phyloP scores from a whole-genome alignment of 257 asterid genomes.

The Solanum appendiculatum region DNA sequence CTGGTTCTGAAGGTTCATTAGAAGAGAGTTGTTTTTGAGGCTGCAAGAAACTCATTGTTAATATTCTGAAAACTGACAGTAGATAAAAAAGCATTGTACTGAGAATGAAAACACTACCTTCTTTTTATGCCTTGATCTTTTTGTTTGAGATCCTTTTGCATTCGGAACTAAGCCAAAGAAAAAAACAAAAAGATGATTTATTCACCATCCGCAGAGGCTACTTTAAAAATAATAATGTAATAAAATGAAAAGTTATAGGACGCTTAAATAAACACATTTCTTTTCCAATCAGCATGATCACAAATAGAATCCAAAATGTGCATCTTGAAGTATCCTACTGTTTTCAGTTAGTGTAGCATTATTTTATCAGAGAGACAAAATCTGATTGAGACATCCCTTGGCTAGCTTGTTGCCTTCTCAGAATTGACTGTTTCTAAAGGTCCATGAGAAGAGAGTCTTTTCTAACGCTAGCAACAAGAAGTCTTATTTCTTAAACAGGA shows the following conservation, averaged over 20 bases:
- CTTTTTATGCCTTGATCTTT: constrained; percentile 47
- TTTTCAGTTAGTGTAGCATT: constrained; percentile 16
- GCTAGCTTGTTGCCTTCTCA: constrained; percentile 27
- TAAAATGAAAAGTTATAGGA: not conserved
- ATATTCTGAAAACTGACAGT: constrained; percentile 5
- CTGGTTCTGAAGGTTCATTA: constrained; percentile 32
- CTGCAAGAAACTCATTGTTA: constrained; percentile 25
- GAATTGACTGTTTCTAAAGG: constrained; percentile 22
- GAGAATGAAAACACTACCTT: constrained; percentile 42
- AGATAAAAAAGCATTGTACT: not conserved
- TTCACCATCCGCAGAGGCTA: not conserved
- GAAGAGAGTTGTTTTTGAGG: constrained; percentile 47
- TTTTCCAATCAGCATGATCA: not conserved
- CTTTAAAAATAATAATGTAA: not conserved
- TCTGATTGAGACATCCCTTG: constrained; percentile 37
- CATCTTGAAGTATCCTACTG: constrained; percentile 3
- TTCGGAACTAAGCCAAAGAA: constrained; percentile 38
- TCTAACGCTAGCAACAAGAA: constrained; percentile 24
- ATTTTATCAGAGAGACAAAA: constrained; percentile 29
- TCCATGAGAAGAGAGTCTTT: constrained; percentile 37
- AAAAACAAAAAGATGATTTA: not conserved
- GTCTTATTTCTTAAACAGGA: not conserved
- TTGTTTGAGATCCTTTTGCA: constrained; percentile 64
- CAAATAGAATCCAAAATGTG: not conserved
- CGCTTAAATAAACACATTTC: not conserved